phyloP scores from a whole-genome alignment of 2,329 filamentous ascomycete genomes.

The Scytalidium sp. region DNA sequence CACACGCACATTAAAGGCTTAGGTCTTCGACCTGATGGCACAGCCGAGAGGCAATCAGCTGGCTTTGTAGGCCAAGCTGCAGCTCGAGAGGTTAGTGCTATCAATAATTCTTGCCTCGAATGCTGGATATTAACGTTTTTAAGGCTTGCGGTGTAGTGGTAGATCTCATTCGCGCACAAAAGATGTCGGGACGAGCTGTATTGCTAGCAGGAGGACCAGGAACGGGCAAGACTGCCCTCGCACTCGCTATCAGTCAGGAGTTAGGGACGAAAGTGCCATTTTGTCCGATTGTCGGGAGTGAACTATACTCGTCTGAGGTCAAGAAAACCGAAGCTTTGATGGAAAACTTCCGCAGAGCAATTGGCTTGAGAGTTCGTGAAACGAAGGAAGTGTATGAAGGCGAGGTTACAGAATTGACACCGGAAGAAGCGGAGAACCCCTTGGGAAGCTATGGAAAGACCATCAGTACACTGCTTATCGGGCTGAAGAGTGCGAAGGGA shows the following conservation, averaged over 20 bases:
- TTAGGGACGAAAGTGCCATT: conserved; percentile 98
- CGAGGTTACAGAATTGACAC: conserved; percentile 95
- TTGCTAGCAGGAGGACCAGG: conserved; percentile 91
- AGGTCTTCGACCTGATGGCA: conserved; percentile 81
- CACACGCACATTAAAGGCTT: conserved; percentile 98
- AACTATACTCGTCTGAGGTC: conserved; percentile 96
- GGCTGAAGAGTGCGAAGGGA: conserved; percentile 90
- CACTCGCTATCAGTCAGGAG: conserved; percentile 93
- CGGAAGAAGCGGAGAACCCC: conserved; percentile 97
- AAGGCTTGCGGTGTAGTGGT: conserved; percentile 94
- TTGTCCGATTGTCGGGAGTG: conserved; percentile 95
- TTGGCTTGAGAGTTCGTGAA: conserved; percentile 94
- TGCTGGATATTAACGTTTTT: conserved; percentile 70
- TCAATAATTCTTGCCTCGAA: conserved; percentile 49
- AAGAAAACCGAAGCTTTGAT: conserved; percentile 99
- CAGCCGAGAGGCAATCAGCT: conserved; percentile 72
- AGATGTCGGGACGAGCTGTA: conserved; percentile 95
- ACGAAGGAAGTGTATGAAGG: conserved; percentile 99
- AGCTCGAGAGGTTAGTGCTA: conserved; percentile 73
- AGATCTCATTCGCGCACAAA: conserved; percentile 92
- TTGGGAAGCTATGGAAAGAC: conserved; percentile 96
- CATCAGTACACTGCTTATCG: conserved; percentile 92
- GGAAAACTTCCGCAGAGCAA: conserved; percentile 98
- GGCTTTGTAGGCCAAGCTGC: conserved; percentile 88
- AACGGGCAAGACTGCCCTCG: conserved; percentile 95